These are phyloP conservation scores for Aspergillus cristatus DNA, from an alignment of 495 filamentous ascomycete species.

Conservation along the genomic window DNA sequence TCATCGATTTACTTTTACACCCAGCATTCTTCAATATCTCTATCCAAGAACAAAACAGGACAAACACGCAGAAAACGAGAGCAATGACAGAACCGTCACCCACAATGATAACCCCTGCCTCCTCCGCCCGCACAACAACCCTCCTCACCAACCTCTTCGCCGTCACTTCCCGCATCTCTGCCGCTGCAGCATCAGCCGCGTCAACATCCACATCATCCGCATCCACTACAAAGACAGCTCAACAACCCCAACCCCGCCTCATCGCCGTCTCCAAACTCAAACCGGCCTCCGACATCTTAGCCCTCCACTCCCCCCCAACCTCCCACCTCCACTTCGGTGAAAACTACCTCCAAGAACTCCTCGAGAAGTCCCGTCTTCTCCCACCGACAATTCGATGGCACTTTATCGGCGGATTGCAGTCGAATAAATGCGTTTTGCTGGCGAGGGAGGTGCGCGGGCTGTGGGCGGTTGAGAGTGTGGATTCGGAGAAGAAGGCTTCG, in stretches of 20 bases:
- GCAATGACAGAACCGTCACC: neutral
- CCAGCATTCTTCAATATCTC: neutral
- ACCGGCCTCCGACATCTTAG: conserved; percentile 77
- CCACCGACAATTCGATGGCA: conserved; percentile 84
- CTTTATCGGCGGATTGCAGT: conserved; percentile 88
- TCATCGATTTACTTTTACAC: neutral
- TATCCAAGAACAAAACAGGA: neutral
- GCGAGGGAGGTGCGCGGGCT: conserved; percentile 78
- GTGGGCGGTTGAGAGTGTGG: conserved; percentile 88
- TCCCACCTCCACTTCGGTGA: conserved; percentile 82
- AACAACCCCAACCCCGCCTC: conserved; percentile 42
- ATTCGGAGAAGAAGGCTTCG: conserved; percentile 75
- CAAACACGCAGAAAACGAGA: neutral
- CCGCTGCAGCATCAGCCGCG: conserved; percentile 13
- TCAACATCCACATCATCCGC: no score
- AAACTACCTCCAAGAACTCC: conserved; percentile 92
- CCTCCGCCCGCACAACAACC: conserved; percentile 27
- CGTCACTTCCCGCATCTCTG: conserved; percentile 25
- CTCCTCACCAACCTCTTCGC: conserved; percentile 31
- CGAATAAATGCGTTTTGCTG: conserved; percentile 82
- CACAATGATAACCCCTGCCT: conserved; percentile 18
- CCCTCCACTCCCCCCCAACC: conserved; percentile 55
- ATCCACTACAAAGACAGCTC: neutral
- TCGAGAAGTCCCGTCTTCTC: conserved; percentile 71
- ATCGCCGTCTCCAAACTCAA: conserved; percentile 94